These are phyloP conservation scores for Monosporascus sp. DNA, from an alignment of 2,329 filamentous ascomycete species.

Conservation along the genomic window DNA sequence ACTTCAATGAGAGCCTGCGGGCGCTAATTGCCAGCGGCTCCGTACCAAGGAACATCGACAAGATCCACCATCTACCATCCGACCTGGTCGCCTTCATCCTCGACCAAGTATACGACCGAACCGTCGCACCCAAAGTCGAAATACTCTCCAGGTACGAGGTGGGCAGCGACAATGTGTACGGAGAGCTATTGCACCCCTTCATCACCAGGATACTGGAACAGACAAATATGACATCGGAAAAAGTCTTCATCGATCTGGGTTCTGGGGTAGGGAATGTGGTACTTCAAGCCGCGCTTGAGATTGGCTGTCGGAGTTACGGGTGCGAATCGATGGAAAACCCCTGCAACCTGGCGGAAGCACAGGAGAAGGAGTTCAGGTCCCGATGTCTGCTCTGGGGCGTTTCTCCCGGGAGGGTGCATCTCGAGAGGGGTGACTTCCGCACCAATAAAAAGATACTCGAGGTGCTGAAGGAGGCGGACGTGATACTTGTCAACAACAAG, in stretches of 20 bases:
- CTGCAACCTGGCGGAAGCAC: constrained; percentile 72
- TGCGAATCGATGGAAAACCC: constrained; percentile 95
- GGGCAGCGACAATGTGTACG: constrained; percentile 90
- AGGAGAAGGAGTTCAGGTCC: constrained; percentile 77
- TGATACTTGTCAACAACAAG: constrained; percentile 97
- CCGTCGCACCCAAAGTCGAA: constrained; percentile 84
- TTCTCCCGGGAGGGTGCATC: constrained; percentile 67
- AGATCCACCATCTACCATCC: constrained; percentile 62
- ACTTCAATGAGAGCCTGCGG: constrained; percentile 71
- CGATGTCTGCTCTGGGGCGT: constrained; percentile 88
- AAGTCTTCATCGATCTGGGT: constrained; percentile 90
- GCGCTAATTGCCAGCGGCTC: constrained; percentile 63
- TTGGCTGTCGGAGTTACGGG: constrained; percentile 91
- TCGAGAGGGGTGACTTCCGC: constrained; percentile 81
- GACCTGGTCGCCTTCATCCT: constrained; percentile 75
- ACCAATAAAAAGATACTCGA: constrained; percentile 64
- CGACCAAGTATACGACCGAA: constrained; percentile 83
- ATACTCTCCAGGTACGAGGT: constrained; percentile 79
- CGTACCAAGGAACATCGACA: constrained; percentile 66
- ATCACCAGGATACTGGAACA: constrained; percentile 75
- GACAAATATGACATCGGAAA: constrained; percentile 70
- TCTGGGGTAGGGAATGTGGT: constrained; percentile 96
- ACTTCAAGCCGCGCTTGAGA: constrained; percentile 85
- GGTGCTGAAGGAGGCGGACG: constrained; percentile 77
- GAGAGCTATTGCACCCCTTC: constrained; percentile 82